These are phyloP conservation scores for Euptelea pleiosperma DNA, from an alignment of 164 flowering plant species.

Conservation along the genomic window DNA sequence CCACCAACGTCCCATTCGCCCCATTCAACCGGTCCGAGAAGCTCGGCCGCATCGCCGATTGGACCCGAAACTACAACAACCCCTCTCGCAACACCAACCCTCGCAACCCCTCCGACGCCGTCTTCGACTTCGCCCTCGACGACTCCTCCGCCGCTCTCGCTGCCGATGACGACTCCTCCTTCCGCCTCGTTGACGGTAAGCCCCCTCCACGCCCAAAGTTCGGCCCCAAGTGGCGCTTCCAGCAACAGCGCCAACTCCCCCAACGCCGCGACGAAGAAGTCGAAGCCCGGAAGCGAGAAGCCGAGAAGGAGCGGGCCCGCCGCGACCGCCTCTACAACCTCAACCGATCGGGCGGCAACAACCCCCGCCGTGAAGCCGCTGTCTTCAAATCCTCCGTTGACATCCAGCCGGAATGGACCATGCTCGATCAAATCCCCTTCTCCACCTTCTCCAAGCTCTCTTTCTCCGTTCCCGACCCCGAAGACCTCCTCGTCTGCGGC, in stretches of 20 bases:
- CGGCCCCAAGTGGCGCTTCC: constrained; percentile 45
- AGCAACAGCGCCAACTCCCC: constrained; percentile 66
- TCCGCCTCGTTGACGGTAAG: constrained; percentile 38
- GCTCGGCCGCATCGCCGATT: constrained; percentile 93
- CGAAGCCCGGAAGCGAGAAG: constrained; percentile 72
- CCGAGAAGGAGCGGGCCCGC: constrained; percentile 83
- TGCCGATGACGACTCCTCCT: constrained; percentile 74
- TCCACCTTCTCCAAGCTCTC: constrained; percentile 79
- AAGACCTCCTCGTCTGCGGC: constrained; percentile 77
- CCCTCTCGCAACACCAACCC: constrained; percentile 23
- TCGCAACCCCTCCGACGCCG: constrained; percentile 43
- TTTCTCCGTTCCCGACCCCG: constrained; percentile 76
- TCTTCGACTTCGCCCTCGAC: constrained; percentile 74
- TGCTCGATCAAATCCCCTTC: constrained; percentile 97
- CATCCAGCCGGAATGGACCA: constrained; percentile 97
- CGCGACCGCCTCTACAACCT: constrained; percentile 64
- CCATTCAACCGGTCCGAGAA: constrained; percentile 93
- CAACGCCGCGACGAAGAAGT: constrained; percentile 97
- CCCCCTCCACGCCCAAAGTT: constrained; percentile 40
- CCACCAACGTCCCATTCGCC: constrained; percentile 80
- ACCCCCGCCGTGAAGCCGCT: constrained; percentile 72
- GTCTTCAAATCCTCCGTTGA: constrained; percentile 78
- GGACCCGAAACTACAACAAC: constrained; percentile 66
- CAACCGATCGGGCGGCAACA: constrained; percentile 45
- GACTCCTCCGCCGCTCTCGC: constrained; percentile 52